A percentile compares a stretch with the other conserved stretches of the same genome.
phyloP scores from a whole-genome alignment of 2,329 filamentous ascomycete species.

The Septoria petroselini region DNA sequence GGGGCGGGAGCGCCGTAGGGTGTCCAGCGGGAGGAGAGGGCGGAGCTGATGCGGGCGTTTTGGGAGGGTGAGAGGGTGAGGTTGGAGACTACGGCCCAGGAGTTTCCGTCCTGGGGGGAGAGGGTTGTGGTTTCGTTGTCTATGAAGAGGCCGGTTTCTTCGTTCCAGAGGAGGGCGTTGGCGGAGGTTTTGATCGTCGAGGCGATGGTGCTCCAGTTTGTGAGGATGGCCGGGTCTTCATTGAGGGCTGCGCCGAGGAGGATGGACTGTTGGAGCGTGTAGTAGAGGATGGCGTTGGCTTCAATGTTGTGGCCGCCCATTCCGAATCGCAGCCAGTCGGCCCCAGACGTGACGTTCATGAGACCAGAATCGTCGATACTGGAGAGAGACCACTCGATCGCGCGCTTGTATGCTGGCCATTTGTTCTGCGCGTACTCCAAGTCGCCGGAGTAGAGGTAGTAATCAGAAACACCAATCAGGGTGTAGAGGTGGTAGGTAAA shows the following conservation, averaged over 20 bases:
- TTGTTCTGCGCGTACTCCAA: slow-evolving; percentile 41
- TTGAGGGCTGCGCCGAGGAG: slow-evolving; percentile 50
- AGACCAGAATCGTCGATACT: slow-evolving; percentile 46
- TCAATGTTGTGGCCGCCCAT: slow-evolving; percentile 52
- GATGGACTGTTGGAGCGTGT: slow-evolving; percentile 54
- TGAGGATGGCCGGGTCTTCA: slow-evolving; percentile 42
- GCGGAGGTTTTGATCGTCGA: slow-evolving; percentile 50
- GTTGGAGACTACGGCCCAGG: slow-evolving; percentile 43
- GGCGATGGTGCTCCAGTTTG: slow-evolving; percentile 40
- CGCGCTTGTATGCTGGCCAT: slow-evolving; percentile 48
- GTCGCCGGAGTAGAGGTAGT: slow-evolving; percentile 43
- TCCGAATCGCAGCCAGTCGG: slow-evolving; percentile 51
- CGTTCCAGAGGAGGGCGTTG: slow-evolving; percentile 42
- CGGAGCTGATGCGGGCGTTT: slow-evolving; percentile 35
- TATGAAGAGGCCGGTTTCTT: slow-evolving; percentile 36
- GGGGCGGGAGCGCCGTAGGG: slow-evolving; percentile 48
- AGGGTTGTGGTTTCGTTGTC: slow-evolving; percentile 43
- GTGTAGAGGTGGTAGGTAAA: slow-evolving; percentile 58
- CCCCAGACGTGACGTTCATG: slow-evolving; percentile 46
- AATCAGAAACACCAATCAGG: slow-evolving; percentile 47
- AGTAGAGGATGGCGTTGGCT: slow-evolving; percentile 48
- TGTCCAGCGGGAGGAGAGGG: slow-evolving; percentile 41
- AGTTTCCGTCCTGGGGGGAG: slow-evolving; percentile 48
- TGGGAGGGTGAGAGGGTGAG: slow-evolving; percentile 37
- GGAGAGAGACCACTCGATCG: slow-evolving; percentile 43